These are phyloP conservation scores for Neopestalotiopsis clavispora DNA, from an alignment of 2,329 filamentous ascomycete genomes.

Conservation along the genomic window DNA sequence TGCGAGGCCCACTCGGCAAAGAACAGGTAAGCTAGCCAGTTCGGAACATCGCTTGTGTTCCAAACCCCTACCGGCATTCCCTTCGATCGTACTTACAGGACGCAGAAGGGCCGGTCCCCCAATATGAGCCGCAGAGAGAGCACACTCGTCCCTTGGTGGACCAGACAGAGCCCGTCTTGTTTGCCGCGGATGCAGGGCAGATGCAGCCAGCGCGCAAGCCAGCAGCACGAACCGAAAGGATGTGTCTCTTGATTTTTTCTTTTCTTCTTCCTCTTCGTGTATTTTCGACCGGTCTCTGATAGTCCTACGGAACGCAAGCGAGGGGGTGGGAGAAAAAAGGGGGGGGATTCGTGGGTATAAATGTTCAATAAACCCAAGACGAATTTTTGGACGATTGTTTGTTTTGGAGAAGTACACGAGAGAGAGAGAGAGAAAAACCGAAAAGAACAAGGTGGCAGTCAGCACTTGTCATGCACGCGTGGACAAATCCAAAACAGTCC, in stretches of 20 bases:
- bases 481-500: background rate
- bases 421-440: background rate
- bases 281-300: slow-evolving; percentile 1
- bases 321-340: background rate
- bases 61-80: background rate
- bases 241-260: background rate
- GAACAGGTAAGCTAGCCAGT: slow-evolving; percentile 3
- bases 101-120: background rate
- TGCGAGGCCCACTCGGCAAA: slow-evolving; percentile 11
- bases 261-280: background rate
- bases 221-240: background rate
- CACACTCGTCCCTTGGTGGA: background rate
- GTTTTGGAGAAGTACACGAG: background rate
- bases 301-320: background rate
- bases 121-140: background rate
- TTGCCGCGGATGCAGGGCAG: background rate
- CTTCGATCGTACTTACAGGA: slow-evolving; percentile 8
- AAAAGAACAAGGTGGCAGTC: background rate
- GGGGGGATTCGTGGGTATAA: background rate
- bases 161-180: background rate
- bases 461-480: slow-evolving; percentile 12
- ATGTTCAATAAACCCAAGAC: background rate
- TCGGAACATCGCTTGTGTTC: slow-evolving; percentile 3
- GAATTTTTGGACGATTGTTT: background rate
- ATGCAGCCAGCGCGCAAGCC: background rate